Evolutionary conservation across 805 yeast genomes (phyloP).

Genomic region (Saturnispora ahearnii): DNA sequence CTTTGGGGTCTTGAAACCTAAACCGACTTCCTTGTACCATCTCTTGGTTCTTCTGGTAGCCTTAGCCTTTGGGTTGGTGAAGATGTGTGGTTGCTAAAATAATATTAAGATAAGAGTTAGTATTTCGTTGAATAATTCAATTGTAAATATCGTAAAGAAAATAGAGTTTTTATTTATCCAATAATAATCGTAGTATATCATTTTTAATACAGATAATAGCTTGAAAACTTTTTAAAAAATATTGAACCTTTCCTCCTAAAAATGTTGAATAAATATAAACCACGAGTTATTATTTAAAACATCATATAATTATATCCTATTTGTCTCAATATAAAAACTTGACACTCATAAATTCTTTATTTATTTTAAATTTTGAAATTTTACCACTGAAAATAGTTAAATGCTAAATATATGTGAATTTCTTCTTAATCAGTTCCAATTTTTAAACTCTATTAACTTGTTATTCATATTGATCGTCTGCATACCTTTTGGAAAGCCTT

Average conservation of each 20-base stretch:
- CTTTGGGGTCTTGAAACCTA: slow-evolving; percentile 99
- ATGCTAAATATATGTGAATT: background rate
- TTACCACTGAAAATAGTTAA: background rate
- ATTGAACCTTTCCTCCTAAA: no score
- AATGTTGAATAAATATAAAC: no score
- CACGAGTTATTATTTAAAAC: no score
- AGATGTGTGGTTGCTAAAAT: slow-evolving; percentile 98
- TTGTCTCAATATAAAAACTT: background rate
- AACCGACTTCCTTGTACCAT: slow-evolving; percentile 99
- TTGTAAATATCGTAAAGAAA: background rate
- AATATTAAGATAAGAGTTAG: background rate
- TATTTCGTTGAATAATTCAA: background rate
- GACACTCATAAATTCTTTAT: no score
- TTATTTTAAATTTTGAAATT: no score
- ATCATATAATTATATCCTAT: background rate
- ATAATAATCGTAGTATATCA: no score
- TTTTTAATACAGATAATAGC: background rate
- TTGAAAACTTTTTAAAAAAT: background rate
- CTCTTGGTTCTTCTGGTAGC: slow-evolving; percentile 98
- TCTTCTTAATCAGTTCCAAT: no score
- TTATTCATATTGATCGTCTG: background rate
- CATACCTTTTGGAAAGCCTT: slow-evolving; percentile 99
- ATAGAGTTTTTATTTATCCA: background rate
- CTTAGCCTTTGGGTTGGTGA: slow-evolving; percentile 99
- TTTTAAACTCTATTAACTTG: background rate